These are phyloP conservation scores for Emmonsiellopsis sp. DNA, from an alignment of 2,329 filamentous ascomycete species.

Conservation along the genomic window DNA sequence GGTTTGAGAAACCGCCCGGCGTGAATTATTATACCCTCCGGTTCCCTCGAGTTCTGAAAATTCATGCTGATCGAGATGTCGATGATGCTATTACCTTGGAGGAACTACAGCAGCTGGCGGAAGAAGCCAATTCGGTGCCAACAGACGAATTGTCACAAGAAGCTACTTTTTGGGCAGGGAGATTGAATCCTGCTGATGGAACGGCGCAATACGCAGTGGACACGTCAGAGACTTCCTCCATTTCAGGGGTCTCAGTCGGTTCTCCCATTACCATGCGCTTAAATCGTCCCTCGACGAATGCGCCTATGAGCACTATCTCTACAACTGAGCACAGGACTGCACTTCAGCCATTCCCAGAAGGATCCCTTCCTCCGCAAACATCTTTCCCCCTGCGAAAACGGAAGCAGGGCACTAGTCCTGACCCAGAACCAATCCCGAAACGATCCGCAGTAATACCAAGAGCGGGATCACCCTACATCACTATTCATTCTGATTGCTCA, in stretches of 20 bases:
- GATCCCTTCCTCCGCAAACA: background rate
- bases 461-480: background rate
- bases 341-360: background rate
- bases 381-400: background rate
- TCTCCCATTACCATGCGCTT: background rate
- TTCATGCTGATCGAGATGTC: conserved; percentile 67
- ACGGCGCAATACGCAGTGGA: conserved; percentile 11
- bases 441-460: background rate
- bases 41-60: conserved; percentile 66
- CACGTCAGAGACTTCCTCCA: conserved; percentile 6
- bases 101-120: conserved; percentile 60
- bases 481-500: background rate
- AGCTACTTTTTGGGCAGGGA: conserved; percentile 3
- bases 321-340: background rate
- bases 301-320: background rate
- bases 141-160: conserved; percentile 12
- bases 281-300: background rate
- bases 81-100: conserved; percentile 59
- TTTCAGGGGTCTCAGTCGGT: background rate
- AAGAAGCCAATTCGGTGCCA: conserved; percentile 44
- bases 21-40: conserved; percentile 64
- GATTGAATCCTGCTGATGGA: conserved; percentile 6
- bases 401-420: background rate
- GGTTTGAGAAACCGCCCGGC: conserved; percentile 64
- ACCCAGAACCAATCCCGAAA: background rate